Conservation (phyloP, 1,284 basidiomycete species). For the Cronartium quercuum region DNA sequence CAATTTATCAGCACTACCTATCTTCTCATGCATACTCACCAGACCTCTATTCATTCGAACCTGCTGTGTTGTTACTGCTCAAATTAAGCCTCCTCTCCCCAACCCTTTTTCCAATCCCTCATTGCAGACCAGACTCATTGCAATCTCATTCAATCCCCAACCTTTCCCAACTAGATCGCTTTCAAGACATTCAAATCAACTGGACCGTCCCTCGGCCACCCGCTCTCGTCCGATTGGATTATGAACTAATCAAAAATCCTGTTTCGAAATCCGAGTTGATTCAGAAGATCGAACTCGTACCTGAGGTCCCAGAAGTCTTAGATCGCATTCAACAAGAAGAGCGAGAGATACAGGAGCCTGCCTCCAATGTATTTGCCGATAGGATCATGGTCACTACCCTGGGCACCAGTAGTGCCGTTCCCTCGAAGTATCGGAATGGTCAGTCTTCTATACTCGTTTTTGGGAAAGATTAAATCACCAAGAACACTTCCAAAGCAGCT, state of each 20-base stretch:
- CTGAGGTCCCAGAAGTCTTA: not conserved
- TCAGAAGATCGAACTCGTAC: not conserved
- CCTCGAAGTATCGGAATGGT: constrained; percentile 40
- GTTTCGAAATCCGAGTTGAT: not conserved
- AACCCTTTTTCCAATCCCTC: constrained; percentile 23
- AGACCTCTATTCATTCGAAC: constrained; percentile 28
- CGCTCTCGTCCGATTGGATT: not conserved
- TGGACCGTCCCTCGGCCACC: not conserved
- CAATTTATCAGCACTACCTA: constrained; percentile 9
- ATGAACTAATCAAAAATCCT: not conserved
- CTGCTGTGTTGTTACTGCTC: constrained; percentile 20
- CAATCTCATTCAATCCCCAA: not conserved
- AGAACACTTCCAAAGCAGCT: no score
- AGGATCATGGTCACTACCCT: constrained; percentile 35
- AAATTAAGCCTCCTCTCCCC: constrained; percentile 26
- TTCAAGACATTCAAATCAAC: not conserved
- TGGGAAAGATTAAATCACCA: no score
- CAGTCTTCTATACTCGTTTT: not conserved
- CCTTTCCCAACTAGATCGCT: not conserved
- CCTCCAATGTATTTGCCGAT: not conserved
- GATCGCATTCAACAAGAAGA: not conserved
- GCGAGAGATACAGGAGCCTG: not conserved
- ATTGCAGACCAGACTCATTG: constrained; percentile 1
- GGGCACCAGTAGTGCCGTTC: constrained; percentile 33
- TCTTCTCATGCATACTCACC: constrained; percentile 27